A percentile compares a stretch with the other conserved stretches of the same genome.
phyloP scores from a whole-genome alignment of 2,329 filamentous ascomycete species.

The Sordariomycetes sp. region DNA sequence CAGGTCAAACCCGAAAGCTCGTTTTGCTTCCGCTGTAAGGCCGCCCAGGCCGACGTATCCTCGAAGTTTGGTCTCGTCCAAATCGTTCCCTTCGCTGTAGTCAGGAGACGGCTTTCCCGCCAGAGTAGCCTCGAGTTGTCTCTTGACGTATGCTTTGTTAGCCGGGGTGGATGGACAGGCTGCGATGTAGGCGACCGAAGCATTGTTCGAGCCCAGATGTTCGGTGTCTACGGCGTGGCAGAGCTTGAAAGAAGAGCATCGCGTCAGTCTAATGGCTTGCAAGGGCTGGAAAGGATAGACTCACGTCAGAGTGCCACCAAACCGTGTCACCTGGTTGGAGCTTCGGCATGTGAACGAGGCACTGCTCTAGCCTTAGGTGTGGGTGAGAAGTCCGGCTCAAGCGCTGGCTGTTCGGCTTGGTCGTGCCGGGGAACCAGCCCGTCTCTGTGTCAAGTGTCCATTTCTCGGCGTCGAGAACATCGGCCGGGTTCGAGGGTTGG shows the following conservation, averaged over 20 bases:
- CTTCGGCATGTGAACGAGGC: constrained; percentile 24
- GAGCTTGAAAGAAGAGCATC: constrained; percentile 9
- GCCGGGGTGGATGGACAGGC: constrained; percentile 21
- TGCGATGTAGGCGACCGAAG: constrained; percentile 24
- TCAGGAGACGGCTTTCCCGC: too few relatives aligned
- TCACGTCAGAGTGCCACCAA: constrained; percentile 30
- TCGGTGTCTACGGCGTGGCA: constrained; percentile 29
- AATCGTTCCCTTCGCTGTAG: too few relatives aligned
- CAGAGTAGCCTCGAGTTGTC: constrained; percentile 8
- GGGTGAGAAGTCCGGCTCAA: too few relatives aligned
- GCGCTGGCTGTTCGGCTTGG: too few relatives aligned
- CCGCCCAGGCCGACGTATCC: too few relatives aligned
- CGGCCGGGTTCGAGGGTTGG: constrained; percentile 15
- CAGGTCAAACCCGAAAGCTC: too few relatives aligned
- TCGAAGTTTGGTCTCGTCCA: too few relatives aligned
- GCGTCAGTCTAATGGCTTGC: background rate
- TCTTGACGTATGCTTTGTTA: constrained; percentile 13
- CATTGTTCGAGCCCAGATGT: constrained; percentile 20
- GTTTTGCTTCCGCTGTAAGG: too few relatives aligned
- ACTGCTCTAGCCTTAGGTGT: too few relatives aligned
- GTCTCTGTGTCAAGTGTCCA: constrained; percentile 22
- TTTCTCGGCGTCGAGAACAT: constrained; percentile 24
- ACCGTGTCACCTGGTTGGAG: constrained; percentile 29
- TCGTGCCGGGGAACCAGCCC: constrained; percentile 27
- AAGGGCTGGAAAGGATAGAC: constrained; percentile 4